These are phyloP conservation scores for Scytalidium sp. DNA, from an alignment of 2,329 filamentous ascomycete genomes.

Conservation along the genomic window DNA sequence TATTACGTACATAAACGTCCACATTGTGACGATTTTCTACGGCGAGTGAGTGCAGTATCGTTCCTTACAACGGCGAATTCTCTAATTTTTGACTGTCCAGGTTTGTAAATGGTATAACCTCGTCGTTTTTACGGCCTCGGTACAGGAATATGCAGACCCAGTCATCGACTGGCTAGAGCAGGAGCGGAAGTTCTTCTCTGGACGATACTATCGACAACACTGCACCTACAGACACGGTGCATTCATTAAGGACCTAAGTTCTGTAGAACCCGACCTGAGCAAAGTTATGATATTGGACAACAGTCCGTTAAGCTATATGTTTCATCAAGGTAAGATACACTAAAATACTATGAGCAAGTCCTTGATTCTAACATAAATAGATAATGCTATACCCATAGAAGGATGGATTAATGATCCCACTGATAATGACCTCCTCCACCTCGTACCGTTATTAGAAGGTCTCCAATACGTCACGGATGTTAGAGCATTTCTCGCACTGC, in stretches of 20 bases:
- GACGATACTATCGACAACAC: conserved; percentile 92
- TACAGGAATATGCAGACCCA: conserved; percentile 97
- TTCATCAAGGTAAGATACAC: conserved; percentile 78
- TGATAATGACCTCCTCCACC: conserved; percentile 89
- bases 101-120: conserved; percentile 98
- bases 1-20: conserved; percentile 99
- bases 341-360: conserved; percentile 3
- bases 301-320: conserved; percentile 96
- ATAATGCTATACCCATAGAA: conserved; percentile 98
- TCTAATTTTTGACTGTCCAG: conserved; percentile 38
- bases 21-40: conserved; percentile 93
- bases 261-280: conserved; percentile 93
- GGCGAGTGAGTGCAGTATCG: conserved; percentile 71
- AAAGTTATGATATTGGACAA: conserved; percentile 99
- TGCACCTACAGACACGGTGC: conserved; percentile 94
- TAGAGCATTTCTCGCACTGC: conserved; percentile 80
- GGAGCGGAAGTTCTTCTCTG: conserved; percentile 94
- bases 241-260: conserved; percentile 96
- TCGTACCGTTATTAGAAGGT: conserved; percentile 89
- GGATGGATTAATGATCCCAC: conserved; percentile 99
- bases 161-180: conserved; percentile 98
- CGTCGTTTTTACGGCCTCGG: conserved; percentile 93
- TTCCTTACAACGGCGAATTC: too few species aligned
- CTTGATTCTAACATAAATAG: conserved; percentile 43
- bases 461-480: conserved; percentile 97